Evolutionary conservation across 1,284 basidiomycete species (phyloP), one percentile per base, ranked within the genome.

Genomic region (Afroboletus lepidellus): DNA sequence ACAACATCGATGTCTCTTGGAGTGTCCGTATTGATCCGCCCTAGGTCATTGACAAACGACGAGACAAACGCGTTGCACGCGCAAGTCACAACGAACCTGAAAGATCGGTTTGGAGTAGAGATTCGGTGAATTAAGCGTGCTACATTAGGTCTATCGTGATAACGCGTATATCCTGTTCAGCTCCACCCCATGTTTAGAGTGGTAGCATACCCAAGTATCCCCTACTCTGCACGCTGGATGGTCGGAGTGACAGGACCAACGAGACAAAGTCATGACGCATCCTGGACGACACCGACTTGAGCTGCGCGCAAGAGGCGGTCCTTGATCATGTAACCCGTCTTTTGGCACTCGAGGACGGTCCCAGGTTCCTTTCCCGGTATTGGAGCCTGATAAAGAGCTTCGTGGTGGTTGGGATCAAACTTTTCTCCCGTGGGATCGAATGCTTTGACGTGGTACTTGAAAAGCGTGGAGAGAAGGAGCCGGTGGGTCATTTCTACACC

Each of bases 371-470:
- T 94, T 37, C 83, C 90, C 12, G 85, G 83, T 51, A 96, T 82
- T n/a, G 95, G 94, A 20, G 85, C 92, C 75, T 96, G 93, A 76
- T 93, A 98, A 30, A 97, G 78, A 8, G 97, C 96, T 74, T 99
- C 96, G 69, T 98, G 96, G 43, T 78, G 73, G 72, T 96, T 97
- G 29, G 96, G 96, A 73, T 99, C 94, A 65, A 99, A 99, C 63
- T 78, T 79, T 69, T 97, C 91, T 50, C 95, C 96, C 0, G 84
- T 88, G 18, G 95, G 94, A 67, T 97, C 92, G 64, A 94, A 96
- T 3, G 87, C 84, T 57, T 88, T 91, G 67, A 99, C 85, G 56
- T 95, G 90, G 73, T 95, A 92, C 70, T 92, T 88, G 74, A 87
- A 90, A 39, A 99, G 81, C 13, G 92, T 96, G 71, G 94, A 89